These are phyloP conservation scores for Zymoseptoria brevis DNA, from an alignment of 2,329 filamentous ascomycete genomes.

Conservation along the genomic window DNA sequence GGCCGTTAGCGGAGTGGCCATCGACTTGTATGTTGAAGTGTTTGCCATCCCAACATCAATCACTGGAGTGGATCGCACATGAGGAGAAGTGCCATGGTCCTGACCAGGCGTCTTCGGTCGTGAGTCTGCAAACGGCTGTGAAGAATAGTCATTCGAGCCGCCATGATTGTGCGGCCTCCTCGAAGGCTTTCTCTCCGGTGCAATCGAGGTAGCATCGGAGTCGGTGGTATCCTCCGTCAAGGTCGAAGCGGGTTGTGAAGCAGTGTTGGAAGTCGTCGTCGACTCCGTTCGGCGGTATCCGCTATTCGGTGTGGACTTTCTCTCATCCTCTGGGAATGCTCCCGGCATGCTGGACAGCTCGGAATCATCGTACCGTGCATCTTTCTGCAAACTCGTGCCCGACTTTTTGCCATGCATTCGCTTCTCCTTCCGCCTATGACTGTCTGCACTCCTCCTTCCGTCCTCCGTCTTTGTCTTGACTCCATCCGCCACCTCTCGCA, in stretches of 20 bases:
- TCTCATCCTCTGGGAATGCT: slow-evolving; percentile 28
- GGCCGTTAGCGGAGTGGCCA: slow-evolving; percentile 22
- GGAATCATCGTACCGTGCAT: slow-evolving; percentile 31
- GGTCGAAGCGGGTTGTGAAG: slow-evolving; percentile 33
- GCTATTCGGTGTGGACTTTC: slow-evolving; percentile 34
- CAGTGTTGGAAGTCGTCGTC: slow-evolving; percentile 15
- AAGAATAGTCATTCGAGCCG: slow-evolving; percentile 32
- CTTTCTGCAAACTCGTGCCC: slow-evolving; percentile 37
- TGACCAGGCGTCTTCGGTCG: slow-evolving; percentile 40
- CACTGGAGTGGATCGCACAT: slow-evolving; percentile 31
- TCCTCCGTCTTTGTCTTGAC: slow-evolving; percentile 31
- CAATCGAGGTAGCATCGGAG: slow-evolving; percentile 40
- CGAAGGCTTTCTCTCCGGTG: slow-evolving; percentile 33
- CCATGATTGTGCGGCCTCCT: slow-evolving; percentile 16
- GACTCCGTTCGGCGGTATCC: slow-evolving; percentile 26
- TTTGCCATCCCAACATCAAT: slow-evolving; percentile 40
- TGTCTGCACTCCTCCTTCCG: slow-evolving; percentile 37
- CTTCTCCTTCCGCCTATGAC: slow-evolving; percentile 26
- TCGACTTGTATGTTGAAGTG: slow-evolving; percentile 33
- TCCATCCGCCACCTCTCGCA: slow-evolving; percentile 33
- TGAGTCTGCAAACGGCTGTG: slow-evolving; percentile 36
- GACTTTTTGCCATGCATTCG: slow-evolving; percentile 33
- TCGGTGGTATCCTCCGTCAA: slow-evolving; percentile 36
- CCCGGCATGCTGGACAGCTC: slow-evolving; percentile 36
- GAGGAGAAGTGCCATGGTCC: slow-evolving; percentile 23